Conservation (phyloP, 176 grass and related monocot genomes). For the Rhynchospora breviuscula region DNA sequence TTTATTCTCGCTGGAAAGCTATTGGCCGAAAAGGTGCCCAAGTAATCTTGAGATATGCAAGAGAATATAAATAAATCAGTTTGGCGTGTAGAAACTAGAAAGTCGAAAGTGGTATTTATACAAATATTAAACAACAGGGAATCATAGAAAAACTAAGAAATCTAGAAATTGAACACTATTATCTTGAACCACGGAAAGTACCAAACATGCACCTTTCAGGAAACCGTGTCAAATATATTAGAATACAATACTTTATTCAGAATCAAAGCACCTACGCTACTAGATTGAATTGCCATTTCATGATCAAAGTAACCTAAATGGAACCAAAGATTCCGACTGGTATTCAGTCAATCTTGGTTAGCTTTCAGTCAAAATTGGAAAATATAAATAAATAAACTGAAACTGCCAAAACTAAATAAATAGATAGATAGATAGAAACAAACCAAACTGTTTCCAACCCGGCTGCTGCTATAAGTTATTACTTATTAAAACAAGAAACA, state of each 20-base stretch:
- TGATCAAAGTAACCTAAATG: background rate
- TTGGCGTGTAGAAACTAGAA: background rate
- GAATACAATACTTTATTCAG: background rate
- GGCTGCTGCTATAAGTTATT: background rate
- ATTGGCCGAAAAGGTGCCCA: background rate
- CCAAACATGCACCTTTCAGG: background rate
- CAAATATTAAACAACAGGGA: background rate
- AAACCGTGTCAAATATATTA: constrained; percentile 13
- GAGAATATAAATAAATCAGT: background rate
- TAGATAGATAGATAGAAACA: background rate
- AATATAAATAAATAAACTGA: background rate
- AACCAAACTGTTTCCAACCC: background rate
- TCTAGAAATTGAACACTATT: background rate
- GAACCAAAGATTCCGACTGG: background rate
- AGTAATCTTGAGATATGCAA: background rate
- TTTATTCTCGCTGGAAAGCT: background rate
- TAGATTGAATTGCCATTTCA: background rate
- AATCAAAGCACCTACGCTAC: background rate
- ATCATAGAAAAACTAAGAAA: background rate
- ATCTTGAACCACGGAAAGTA: background rate
- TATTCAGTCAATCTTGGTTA: background rate
- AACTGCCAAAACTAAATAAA: background rate
- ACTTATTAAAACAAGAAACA: background rate
- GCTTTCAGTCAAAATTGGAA: background rate
- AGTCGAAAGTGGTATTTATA: background rate